Evolutionary conservation across 345 rosid genomes (phyloP).

Genomic region (Melaleuca quinquenervia): DNA sequence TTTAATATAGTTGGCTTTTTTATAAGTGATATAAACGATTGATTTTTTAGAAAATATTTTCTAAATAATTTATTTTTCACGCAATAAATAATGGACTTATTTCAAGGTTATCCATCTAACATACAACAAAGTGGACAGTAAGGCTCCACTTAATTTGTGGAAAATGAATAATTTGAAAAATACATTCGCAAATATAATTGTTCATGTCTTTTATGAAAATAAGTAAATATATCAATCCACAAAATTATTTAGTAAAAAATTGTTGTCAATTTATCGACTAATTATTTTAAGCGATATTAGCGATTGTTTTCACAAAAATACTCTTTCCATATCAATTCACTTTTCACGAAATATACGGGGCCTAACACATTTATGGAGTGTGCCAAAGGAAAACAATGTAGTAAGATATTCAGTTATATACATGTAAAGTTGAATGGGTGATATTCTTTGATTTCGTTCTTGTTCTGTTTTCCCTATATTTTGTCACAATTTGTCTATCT

Average conservation of each 20-base stretch:
- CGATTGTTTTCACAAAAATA: too few relatives aligned
- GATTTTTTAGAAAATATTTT: too few relatives aligned
- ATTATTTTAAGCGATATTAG: too few relatives aligned
- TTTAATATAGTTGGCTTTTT: too few relatives aligned
- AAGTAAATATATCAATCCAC: not conserved
- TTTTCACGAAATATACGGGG: too few relatives aligned
- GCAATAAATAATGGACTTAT: not conserved
- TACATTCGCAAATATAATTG: too few relatives aligned
- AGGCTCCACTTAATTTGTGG: not conserved
- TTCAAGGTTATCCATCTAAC: not conserved
- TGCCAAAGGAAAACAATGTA: not conserved
- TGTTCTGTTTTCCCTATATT: not conserved
- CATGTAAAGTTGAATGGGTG: not conserved
- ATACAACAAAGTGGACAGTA: not conserved
- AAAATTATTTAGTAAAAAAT: not conserved
- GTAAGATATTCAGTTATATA: not conserved
- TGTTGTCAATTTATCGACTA: too few relatives aligned
- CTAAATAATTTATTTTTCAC: too few relatives aligned
- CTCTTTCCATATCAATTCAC: too few relatives aligned
- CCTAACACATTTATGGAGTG: not conserved
- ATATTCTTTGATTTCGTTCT: not conserved
- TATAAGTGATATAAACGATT: too few relatives aligned
- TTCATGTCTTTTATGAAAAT: too few relatives aligned
- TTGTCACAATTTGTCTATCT: not conserved
- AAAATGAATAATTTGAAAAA: not conserved